Percentiles rank a stretch among this genome's conserved stretches.
Conservation (phyloP, 176 grass and related monocot species). For the Elaeis guineensis region DNA sequence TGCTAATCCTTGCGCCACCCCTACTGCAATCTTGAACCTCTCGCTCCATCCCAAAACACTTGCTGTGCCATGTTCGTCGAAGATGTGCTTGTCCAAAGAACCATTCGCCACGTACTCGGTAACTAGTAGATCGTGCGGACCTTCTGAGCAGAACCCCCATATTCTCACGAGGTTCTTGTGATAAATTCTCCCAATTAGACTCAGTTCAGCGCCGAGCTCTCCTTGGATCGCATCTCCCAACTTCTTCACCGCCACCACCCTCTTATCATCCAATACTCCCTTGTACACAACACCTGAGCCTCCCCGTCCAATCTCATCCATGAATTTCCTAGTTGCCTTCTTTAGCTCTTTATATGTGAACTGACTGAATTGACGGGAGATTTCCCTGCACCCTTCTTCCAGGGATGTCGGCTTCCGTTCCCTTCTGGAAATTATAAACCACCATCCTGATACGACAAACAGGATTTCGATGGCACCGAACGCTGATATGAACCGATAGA, state of each 20-base stretch:
- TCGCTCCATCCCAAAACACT: slow-evolving; percentile 18
- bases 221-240: slow-evolving; percentile 20
- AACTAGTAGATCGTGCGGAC: slow-evolving; percentile 16
- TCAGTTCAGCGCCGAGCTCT: slow-evolving; percentile 16
- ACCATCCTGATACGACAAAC: slow-evolving; percentile 11
- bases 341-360: slow-evolving; percentile 24
- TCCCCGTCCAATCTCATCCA: slow-evolving; percentile 14
- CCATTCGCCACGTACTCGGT: slow-evolving; percentile 25
- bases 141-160: slow-evolving; percentile 22
- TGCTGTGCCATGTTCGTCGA: not conserved
- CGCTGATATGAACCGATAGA: slow-evolving; percentile 15
- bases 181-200: slow-evolving; percentile 25
- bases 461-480: slow-evolving; percentile 15
- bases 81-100: slow-evolving; percentile 25
- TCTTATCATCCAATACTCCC: slow-evolving; percentile 15
- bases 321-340: slow-evolving; percentile 15
- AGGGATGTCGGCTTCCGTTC: not conserved
- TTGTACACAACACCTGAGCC: slow-evolving; percentile 21
- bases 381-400: slow-evolving; percentile 11
- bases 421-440: not conserved
- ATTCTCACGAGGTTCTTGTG: slow-evolving; percentile 29
- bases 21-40: slow-evolving; percentile 29
- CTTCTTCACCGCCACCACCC: slow-evolving; percentile 20
- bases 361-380: slow-evolving; percentile 18
- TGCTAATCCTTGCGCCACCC: slow-evolving; percentile 28